Conservation (phyloP, 352 stramenopile species). For the Blastocystis sp. region DNA sequence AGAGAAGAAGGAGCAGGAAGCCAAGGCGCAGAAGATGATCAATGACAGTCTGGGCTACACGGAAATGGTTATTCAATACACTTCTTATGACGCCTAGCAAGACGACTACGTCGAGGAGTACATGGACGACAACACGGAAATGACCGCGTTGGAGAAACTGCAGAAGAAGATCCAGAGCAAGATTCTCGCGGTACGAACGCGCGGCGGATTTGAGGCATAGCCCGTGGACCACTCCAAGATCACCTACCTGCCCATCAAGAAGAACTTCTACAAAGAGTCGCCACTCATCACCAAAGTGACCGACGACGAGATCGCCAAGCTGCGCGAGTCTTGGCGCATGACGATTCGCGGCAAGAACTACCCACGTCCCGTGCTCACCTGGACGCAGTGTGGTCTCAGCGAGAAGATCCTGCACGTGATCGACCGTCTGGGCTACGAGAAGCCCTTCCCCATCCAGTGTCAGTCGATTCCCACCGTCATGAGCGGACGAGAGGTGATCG, state of each 20-base stretch:
- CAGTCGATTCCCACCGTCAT: slow-evolving; percentile 96
- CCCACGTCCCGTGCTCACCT: slow-evolving; percentile 91
- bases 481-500: slow-evolving; percentile 96
- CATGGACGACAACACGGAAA: slow-evolving; percentile 81
- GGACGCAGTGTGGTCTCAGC: slow-evolving; percentile 94
- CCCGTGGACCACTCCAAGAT: slow-evolving; percentile 93
- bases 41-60: slow-evolving; percentile 70
- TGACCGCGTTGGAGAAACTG: slow-evolving; percentile 86
- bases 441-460: slow-evolving; percentile 95
- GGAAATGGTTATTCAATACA: slow-evolving; percentile 57
- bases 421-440: slow-evolving; percentile 87
- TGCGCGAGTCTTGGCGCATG: slow-evolving; percentile 88
- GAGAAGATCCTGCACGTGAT: slow-evolving; percentile 90
- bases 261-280: slow-evolving; percentile 97
- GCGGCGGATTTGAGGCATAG: slow-evolving; percentile 81
- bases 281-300: slow-evolving; percentile 88
- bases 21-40: slow-evolving; percentile 84
- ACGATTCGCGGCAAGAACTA: slow-evolving; percentile 95
- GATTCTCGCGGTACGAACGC: slow-evolving; percentile 10
- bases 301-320: slow-evolving; percentile 79
- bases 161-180: slow-evolving; percentile 87
- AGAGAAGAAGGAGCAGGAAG: slow-evolving; percentile 77
- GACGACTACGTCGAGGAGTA: slow-evolving; percentile 79
- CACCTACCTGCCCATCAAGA: slow-evolving; percentile 94
- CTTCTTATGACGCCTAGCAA: slow-evolving; percentile 61